phyloP scores from a whole-genome alignment of 2,329 filamentous ascomycete genomes.

The Ceratocystis eucalypticola region DNA sequence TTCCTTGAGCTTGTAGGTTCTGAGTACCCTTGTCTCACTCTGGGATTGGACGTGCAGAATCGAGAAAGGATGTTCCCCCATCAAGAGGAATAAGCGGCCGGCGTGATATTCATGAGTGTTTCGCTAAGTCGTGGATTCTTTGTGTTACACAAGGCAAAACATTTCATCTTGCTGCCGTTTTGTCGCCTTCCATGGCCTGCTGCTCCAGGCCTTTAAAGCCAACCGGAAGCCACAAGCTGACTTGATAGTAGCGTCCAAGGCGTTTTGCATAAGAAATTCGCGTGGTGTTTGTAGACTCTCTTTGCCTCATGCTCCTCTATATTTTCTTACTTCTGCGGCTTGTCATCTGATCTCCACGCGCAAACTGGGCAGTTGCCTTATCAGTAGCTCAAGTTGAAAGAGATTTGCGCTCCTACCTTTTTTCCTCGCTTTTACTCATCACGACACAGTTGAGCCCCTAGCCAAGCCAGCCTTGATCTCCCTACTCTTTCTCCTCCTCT shows the following conservation, averaged over 20 bases:
- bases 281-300: neutral
- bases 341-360: neutral
- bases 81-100: neutral
- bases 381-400: neutral
- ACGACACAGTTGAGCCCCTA: neutral
- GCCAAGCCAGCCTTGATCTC: neutral
- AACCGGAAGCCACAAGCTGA: neutral
- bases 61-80: neutral
- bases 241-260: neutral
- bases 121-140: neutral
- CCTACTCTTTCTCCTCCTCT: too few species aligned
- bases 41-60: slow-evolving; percentile 1
- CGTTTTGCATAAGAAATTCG: neutral
- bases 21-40: neutral
- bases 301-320: neutral
- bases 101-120: neutral
- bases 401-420: neutral
- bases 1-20: neutral
- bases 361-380: neutral
- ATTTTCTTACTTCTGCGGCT: neutral
- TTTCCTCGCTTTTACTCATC: neutral
- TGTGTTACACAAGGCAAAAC: neutral
- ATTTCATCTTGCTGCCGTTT: neutral
- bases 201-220: neutral
- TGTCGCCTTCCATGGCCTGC: neutral